Evolutionary conservation across 352 stramenopile genomes (phyloP).

Genomic region (Pythium brachiatum): DNA sequence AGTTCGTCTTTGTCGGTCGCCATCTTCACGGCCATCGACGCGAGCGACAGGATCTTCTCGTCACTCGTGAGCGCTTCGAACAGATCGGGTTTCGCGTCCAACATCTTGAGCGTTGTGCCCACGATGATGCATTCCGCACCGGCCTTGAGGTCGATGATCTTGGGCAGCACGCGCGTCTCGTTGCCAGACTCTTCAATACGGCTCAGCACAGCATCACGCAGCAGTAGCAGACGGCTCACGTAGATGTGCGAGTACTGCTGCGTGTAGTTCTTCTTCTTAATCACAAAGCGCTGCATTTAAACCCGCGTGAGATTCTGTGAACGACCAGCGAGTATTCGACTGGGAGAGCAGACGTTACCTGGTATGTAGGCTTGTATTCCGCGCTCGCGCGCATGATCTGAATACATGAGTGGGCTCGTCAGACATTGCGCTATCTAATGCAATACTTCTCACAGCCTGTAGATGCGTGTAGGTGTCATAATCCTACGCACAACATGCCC

Average conservation of each 20-base stretch:
- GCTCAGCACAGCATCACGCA: conserved; percentile 57
- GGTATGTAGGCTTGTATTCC: conserved; percentile 51
- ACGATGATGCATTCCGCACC: conserved; percentile 72
- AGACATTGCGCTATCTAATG: conserved; percentile 17
- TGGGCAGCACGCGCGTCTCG: conserved; percentile 42
- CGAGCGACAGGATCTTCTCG: conserved; percentile 44
- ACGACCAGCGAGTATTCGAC: neutral
- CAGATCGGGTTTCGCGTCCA: conserved; percentile 73
- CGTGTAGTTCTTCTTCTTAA: conserved; percentile 82
- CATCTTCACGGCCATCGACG: conserved; percentile 35
- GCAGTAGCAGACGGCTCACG: conserved; percentile 67
- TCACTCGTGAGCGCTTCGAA: conserved; percentile 77
- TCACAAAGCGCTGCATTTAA: conserved; percentile 58
- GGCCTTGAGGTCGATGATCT: conserved; percentile 75
- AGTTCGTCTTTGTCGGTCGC: conserved; percentile 74
- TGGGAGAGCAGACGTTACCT: conserved; percentile 19
- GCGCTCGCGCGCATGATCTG: conserved; percentile 38
- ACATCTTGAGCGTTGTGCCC: conserved; percentile 82
- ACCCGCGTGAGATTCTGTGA: neutral
- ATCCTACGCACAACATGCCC: neutral
- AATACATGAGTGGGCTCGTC: conserved; percentile 8
- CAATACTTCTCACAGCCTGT: neutral
- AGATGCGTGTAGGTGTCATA: neutral
- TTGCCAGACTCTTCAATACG: conserved; percentile 38
- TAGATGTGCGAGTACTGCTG: conserved; percentile 93